Evolutionary conservation across 2,329 filamentous ascomycete species (phyloP).

Genomic region (Thielaviopsis populi): DNA sequence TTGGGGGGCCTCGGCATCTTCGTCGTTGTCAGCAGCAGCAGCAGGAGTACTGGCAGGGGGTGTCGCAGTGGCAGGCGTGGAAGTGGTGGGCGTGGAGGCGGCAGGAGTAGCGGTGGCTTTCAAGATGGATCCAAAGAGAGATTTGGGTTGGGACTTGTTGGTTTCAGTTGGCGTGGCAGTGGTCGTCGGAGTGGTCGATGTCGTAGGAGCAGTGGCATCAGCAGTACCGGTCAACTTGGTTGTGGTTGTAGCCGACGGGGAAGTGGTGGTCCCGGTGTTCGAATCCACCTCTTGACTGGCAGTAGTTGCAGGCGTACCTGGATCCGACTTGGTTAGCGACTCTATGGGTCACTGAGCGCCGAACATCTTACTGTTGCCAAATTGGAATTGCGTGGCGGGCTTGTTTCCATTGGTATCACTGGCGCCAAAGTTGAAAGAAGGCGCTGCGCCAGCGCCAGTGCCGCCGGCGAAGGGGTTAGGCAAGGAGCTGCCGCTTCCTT

Average conservation of each 20-base stretch:
- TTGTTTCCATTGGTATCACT: slow-evolving; percentile 14
- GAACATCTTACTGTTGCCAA: slow-evolving; percentile 17
- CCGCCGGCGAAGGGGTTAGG: slow-evolving; percentile 15
- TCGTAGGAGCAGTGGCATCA: neutral
- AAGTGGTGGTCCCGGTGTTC: neutral
- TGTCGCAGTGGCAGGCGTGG: slow-evolving; percentile 1
- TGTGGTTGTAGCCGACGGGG: neutral
- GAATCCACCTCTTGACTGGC: slow-evolving; percentile 11
- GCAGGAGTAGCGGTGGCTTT: neutral
- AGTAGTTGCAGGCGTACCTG: slow-evolving; percentile 19
- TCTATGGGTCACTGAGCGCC: slow-evolving; percentile 16
- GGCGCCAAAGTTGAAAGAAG: slow-evolving; percentile 14
- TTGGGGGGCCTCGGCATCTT: slow-evolving; percentile 41
- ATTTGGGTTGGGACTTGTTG: neutral
- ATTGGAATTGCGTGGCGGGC: slow-evolving; percentile 13
- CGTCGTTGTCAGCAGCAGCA: slow-evolving; percentile 25
- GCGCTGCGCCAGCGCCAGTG: neutral
- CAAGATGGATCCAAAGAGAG: slow-evolving; percentile 5
- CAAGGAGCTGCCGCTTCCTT: slow-evolving; percentile 11
- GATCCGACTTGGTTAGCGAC: slow-evolving; percentile 18
- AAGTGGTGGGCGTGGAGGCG: neutral
- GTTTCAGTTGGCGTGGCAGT: neutral
- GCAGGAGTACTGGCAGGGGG: neutral
- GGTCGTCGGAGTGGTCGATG: neutral
- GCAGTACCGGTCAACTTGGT: slow-evolving; percentile 4